Percentiles rank a stretch among this genome's conserved stretches.
These are phyloP conservation scores for Xylaria sp. DNA, from an alignment of 2,329 filamentous ascomycete species.

Conservation along the genomic window DNA sequence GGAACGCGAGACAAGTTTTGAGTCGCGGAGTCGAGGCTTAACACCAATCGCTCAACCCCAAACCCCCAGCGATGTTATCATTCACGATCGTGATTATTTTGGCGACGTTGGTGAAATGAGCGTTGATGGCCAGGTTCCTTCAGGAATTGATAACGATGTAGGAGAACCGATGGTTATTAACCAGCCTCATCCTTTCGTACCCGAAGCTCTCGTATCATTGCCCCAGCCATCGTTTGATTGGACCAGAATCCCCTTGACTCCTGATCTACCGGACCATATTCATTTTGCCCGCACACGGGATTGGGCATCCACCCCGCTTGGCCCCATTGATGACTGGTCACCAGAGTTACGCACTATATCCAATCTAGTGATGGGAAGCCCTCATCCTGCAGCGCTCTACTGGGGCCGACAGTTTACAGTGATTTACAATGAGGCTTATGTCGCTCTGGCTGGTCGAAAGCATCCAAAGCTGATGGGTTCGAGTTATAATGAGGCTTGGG, in stretches of 20 bases:
- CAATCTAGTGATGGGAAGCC: slow-evolving; percentile 82
- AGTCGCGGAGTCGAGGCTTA: slow-evolving; percentile 50
- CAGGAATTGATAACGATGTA: slow-evolving; percentile 38
- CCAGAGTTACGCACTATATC: slow-evolving; percentile 79
- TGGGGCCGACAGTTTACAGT: slow-evolving; percentile 77
- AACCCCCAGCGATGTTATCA: slow-evolving; percentile 49
- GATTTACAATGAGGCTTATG: slow-evolving; percentile 79
- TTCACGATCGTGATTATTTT: slow-evolving; percentile 49
- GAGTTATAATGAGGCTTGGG: slow-evolving; percentile 74
- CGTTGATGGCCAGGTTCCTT: slow-evolving; percentile 35
- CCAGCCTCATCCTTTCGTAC: slow-evolving; percentile 37
- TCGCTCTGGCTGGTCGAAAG: slow-evolving; percentile 77
- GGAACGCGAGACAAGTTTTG: slow-evolving; percentile 51
- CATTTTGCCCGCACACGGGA: slow-evolving; percentile 76
- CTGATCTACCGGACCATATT: slow-evolving; percentile 75
- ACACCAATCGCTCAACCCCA: slow-evolving; percentile 50
- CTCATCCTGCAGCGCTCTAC: slow-evolving; percentile 80
- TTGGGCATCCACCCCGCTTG: slow-evolving; percentile 78
- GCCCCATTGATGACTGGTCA: slow-evolving; percentile 79
- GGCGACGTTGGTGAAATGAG: slow-evolving; percentile 40
- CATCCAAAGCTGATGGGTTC: slow-evolving; percentile 81
- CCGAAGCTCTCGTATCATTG: slow-evolving; percentile 36
- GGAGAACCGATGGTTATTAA: slow-evolving; percentile 40
- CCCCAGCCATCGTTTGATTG: slow-evolving; percentile 77
- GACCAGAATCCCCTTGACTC: slow-evolving; percentile 74